Conservation (phyloP, 129 eudicot species). For the Erigeron canadensis region DNA sequence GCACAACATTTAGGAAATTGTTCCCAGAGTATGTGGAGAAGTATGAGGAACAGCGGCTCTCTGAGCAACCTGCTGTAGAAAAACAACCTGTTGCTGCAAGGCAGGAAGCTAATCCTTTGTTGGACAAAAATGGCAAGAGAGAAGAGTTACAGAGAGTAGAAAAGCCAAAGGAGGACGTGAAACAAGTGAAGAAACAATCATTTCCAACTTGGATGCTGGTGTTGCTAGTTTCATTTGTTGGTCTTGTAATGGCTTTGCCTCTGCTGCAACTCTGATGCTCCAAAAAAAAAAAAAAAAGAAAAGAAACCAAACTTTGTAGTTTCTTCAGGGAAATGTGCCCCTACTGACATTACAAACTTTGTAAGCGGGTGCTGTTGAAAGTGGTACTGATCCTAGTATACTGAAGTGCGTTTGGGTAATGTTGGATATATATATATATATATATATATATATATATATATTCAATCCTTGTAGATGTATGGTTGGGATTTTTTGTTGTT, state of each 20-base stretch:
- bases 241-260: slow-evolving; percentile 84
- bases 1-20: slow-evolving; percentile 61
- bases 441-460: too few species aligned
- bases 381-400: slow-evolving; percentile 6
- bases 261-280: slow-evolving; percentile 63
- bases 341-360: slow-evolving; percentile 15
- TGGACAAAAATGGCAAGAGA: slow-evolving; percentile 37
- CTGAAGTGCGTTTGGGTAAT: not conserved
- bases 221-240: slow-evolving; percentile 71
- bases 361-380: slow-evolving; percentile 24
- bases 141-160: slow-evolving; percentile 44
- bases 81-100: slow-evolving; percentile 27
- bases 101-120: slow-evolving; percentile 36
- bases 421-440: slow-evolving; percentile 9
- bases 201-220: slow-evolving; percentile 77
- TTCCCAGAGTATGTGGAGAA: slow-evolving; percentile 94
- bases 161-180: slow-evolving; percentile 37
- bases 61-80: slow-evolving; percentile 45
- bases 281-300: not conserved
- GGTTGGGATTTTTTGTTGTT: slow-evolving; percentile 17
- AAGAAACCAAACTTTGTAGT: not conserved
- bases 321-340: not conserved
- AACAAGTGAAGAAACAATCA: slow-evolving; percentile 42
- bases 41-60: slow-evolving; percentile 58
- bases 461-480: slow-evolving; percentile 18